phyloP scores from a whole-genome alignment of 176 grass and related monocot genomes.

The Poa pratensis region DNA sequence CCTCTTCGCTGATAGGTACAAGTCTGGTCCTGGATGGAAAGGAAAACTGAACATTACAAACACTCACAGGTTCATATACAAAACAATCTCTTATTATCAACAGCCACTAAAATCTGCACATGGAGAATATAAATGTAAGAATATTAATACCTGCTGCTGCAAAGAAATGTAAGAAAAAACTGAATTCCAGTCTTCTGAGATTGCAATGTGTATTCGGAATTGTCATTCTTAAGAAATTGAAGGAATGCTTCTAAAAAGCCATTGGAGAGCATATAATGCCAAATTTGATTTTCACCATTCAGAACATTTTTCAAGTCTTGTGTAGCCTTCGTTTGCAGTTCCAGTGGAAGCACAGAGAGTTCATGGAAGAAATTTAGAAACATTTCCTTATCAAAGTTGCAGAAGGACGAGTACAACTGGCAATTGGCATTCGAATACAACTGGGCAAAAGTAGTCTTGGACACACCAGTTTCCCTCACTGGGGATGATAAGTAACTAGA shows the following conservation, averaged over 20 bases:
- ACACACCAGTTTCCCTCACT: conserved; percentile 46
- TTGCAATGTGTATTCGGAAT: conserved; percentile 43
- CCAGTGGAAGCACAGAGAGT: conserved; percentile 65
- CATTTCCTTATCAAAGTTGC: conserved; percentile 73
- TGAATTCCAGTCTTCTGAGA: conserved; percentile 60
- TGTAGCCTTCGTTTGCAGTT: conserved; percentile 61
- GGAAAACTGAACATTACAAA: conserved; percentile 1
- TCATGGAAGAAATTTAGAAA: conserved; percentile 69
- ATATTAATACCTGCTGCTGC: conserved; percentile 61
- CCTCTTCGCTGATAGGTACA: conserved; percentile 57
- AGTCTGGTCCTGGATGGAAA: conserved; percentile 51
- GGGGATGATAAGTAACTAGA: conserved; percentile 57
- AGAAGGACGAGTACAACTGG: conserved; percentile 70
- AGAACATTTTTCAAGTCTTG: conserved; percentile 67
- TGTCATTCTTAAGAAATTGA: conserved; percentile 59
- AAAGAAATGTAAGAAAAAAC: conserved; percentile 75
- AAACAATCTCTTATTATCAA: not conserved
- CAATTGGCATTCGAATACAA: conserved; percentile 74
- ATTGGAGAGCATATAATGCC: conserved; percentile 60
- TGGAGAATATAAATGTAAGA: not conserved
- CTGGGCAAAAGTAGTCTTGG: conserved; percentile 45
- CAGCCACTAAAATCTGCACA: not conserved
- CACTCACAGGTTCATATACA: not conserved
- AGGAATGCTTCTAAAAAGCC: conserved; percentile 89
- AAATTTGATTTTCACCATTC: conserved; percentile 58